phyloP scores from a whole-genome alignment of 1,284 basidiomycete genomes.

The Boletellus sp. region DNA sequence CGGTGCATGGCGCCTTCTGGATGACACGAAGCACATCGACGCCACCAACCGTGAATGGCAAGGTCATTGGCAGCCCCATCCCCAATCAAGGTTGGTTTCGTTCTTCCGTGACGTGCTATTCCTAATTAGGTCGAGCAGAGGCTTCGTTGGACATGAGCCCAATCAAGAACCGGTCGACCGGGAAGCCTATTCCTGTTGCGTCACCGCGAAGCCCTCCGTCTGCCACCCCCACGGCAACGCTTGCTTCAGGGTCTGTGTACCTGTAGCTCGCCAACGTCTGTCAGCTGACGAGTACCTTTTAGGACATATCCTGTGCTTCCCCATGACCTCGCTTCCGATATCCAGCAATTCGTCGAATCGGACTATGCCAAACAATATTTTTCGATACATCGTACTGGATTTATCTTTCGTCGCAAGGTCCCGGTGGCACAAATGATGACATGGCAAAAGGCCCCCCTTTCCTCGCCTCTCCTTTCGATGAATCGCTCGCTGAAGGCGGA shows the following conservation, averaged over 20 bases:
- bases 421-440: slow-evolving; percentile 83
- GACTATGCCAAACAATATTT: slow-evolving; percentile 86
- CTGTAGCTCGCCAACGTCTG: background rate
- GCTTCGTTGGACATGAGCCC: slow-evolving; percentile 73
- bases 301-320: slow-evolving; percentile 56
- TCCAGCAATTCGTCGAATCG: slow-evolving; percentile 79
- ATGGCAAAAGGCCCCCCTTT: slow-evolving; percentile 80
- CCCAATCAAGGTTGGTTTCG: slow-evolving; percentile 52
- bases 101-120: slow-evolving; percentile 17
- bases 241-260: slow-evolving; percentile 60
- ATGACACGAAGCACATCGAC: slow-evolving; percentile 35
- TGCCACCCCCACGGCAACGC: slow-evolving; percentile 38
- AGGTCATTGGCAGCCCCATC: slow-evolving; percentile 61
- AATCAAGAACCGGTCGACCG: slow-evolving; percentile 55
- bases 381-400: slow-evolving; percentile 80
- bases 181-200: slow-evolving; percentile 67
- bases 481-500: slow-evolving; percentile 67
- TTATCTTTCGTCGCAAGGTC: slow-evolving; percentile 76
- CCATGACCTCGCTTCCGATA: slow-evolving; percentile 73
- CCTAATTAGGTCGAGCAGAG: slow-evolving; percentile 38
- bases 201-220: slow-evolving; percentile 29
- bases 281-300: slow-evolving; percentile 6
- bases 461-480: slow-evolving; percentile 69
- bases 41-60: slow-evolving; percentile 50
- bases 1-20: slow-evolving; percentile 38